Conservation (phyloP, 2,329 filamentous ascomycete species). For the Colletotrichum sp. region DNA sequence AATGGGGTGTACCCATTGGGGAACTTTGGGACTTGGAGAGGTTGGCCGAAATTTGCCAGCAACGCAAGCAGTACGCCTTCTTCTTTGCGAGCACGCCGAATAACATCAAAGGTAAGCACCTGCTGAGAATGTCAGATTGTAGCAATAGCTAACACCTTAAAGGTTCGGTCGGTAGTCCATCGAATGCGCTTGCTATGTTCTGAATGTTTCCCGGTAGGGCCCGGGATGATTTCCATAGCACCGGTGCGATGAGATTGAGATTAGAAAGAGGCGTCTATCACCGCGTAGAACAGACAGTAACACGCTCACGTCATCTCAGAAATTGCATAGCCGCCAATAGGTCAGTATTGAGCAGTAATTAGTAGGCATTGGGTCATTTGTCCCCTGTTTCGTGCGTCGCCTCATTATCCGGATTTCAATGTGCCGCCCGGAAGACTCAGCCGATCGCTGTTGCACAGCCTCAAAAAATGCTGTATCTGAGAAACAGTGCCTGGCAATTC, state of each 20-base stretch:
- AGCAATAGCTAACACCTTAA: not conserved
- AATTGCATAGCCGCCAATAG: not conserved
- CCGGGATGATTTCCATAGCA: not conserved
- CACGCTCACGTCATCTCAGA: not conserved
- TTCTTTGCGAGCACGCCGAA: not conserved
- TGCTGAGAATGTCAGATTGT: not conserved
- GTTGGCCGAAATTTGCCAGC: not conserved
- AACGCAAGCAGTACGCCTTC: not conserved
- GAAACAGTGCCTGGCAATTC: not conserved
- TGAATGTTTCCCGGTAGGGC: not conserved
- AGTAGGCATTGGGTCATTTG: accelerated
- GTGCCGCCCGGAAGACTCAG: not conserved
- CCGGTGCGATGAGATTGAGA: not conserved
- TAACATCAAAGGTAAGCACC: not conserved
- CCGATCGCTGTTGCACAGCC: not conserved
- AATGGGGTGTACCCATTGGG: not conserved
- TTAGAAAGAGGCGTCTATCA: not conserved
- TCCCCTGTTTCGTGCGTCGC: not conserved
- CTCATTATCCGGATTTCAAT: accelerated
- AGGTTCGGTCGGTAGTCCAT: not conserved
- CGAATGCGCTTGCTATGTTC: not conserved
- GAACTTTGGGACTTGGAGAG: not conserved
- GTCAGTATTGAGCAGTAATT: not conserved
- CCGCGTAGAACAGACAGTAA: not conserved
- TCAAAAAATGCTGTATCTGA: not conserved